Evolutionary conservation across 768 basidiomycete genomes (phyloP).

Genomic region (Tricholoma bakamatsutake): DNA sequence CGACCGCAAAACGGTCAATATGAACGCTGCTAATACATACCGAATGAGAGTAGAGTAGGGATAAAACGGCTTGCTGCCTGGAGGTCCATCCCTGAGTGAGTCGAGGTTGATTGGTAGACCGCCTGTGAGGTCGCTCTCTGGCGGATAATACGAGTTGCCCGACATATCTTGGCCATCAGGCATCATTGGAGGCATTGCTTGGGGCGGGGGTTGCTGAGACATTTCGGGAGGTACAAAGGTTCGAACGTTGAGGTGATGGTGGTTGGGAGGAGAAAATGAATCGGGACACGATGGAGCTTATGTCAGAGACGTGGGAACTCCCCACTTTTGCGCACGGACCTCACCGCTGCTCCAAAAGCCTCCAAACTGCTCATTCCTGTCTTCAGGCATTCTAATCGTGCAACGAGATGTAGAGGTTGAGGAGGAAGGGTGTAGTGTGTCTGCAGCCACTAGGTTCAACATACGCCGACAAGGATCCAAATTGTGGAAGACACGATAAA

Average conservation of each 20-base stretch:
- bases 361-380: slow-evolving; percentile 13
- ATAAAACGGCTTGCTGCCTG: slow-evolving; percentile 87
- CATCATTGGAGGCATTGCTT: slow-evolving; percentile 63
- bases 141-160: slow-evolving; percentile 66
- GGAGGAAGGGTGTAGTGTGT: slow-evolving; percentile 39
- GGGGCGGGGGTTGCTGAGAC: slow-evolving; percentile 48
- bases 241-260: slow-evolving; percentile 36
- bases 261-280: slow-evolving; percentile 40
- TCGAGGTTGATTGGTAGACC: slow-evolving; percentile 84
- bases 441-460: slow-evolving; percentile 51
- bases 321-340: slow-evolving; percentile 54
- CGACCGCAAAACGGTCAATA: slow-evolving; percentile 2
- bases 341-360: slow-evolving; percentile 16
- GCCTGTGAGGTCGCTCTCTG: slow-evolving; percentile 73
- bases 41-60: slow-evolving; percentile 88
- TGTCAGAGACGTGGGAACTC: slow-evolving; percentile 58
- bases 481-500: slow-evolving; percentile 71
- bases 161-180: slow-evolving; percentile 51
- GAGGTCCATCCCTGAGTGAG: slow-evolving; percentile 80
- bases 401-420: slow-evolving; percentile 11
- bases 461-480: slow-evolving; percentile 62
- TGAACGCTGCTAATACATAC: slow-evolving; percentile 39
- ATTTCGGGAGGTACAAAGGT: slow-evolving; percentile 25
- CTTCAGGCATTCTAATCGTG: slow-evolving; percentile 12
- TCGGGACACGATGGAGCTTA: slow-evolving; percentile 39